These are phyloP conservation scores for Euclidium syriacum DNA, from an alignment of 345 rosid genomes.

Conservation along the genomic window DNA sequence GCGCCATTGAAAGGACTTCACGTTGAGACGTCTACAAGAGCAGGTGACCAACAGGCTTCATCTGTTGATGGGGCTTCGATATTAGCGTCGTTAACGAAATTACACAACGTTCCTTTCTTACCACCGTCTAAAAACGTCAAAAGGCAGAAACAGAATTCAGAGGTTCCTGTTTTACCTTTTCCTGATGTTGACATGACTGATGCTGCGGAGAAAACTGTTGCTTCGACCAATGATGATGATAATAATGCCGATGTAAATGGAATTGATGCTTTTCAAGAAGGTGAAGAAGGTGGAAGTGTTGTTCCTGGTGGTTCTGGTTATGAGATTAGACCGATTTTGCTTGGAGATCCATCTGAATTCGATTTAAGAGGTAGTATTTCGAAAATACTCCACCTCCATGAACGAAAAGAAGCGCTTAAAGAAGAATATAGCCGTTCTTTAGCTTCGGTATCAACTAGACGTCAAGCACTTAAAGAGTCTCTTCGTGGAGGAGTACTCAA, in stretches of 20 bases:
- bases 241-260: conserved; percentile 46
- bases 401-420: conserved; percentile 45
- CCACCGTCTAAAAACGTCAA: conserved; percentile 49
- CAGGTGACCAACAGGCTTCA: conserved; percentile 80
- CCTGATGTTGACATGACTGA: conserved; percentile 71
- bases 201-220: conserved; percentile 41
- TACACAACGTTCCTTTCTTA: conserved; percentile 44
- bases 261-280: conserved; percentile 45
- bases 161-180: conserved; percentile 46
- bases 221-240: conserved; percentile 47
- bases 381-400: conserved; percentile 46
- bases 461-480: conserved; percentile 66
- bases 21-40: conserved; percentile 72
- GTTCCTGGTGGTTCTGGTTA: conserved; percentile 42
- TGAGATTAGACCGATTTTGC: conserved; percentile 65
- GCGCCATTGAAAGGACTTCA: conserved; percentile 65
- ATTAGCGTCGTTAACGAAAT: conserved; percentile 66
- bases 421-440: conserved; percentile 45
- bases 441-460: conserved; percentile 41
- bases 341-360: conserved; percentile 50
- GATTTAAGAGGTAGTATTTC: conserved; percentile 52
- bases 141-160: conserved; percentile 48
- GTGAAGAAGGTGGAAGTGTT: conserved; percentile 46
- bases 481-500: conserved; percentile 56
- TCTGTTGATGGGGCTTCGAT: conserved; percentile 73